phyloP scores from a whole-genome alignment of 164 flowering plant species.

The Piper longum region DNA sequence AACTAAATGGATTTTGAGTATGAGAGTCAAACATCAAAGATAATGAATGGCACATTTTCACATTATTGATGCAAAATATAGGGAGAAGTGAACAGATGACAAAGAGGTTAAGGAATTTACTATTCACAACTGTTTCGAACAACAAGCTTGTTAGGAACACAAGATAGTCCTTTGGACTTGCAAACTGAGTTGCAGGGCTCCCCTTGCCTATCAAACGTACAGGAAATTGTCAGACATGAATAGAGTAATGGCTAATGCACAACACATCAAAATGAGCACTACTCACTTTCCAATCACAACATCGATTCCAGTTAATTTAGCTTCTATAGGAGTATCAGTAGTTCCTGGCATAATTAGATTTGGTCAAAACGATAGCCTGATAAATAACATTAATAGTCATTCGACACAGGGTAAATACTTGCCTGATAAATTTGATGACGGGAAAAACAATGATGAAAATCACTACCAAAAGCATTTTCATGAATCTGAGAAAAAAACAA shows the following conservation, averaged over 20 bases:
- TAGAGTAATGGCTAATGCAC: not conserved
- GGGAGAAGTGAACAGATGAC: not conserved
- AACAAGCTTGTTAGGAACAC: constrained; percentile 69
- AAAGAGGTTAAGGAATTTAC: constrained; percentile 29
- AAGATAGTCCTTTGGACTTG: constrained; percentile 66
- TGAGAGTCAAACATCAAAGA: not conserved
- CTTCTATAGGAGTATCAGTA: constrained; percentile 28
- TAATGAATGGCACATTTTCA: constrained; percentile 6
- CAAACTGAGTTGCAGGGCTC: constrained; percentile 82
- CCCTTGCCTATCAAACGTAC: constrained; percentile 46
- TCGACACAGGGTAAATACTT: constrained; percentile 3
- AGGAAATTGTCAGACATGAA: not conserved
- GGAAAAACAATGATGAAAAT: constrained; percentile 90
- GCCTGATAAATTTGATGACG: constrained; percentile 71
- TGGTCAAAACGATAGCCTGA: not conserved
- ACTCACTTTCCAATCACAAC: constrained; percentile 61
- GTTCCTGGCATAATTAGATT: constrained; percentile 23
- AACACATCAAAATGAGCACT: not conserved
- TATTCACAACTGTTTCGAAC: constrained; percentile 78
- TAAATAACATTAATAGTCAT: not conserved
- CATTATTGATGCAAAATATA: not conserved
- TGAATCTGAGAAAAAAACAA: constrained; percentile 54
- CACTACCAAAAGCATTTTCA: constrained; percentile 90
- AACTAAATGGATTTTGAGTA: not conserved
- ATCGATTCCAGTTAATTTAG: constrained; percentile 56